These are phyloP conservation scores for Furcasterigmium furcatum DNA, from an alignment of 2,329 filamentous ascomycete genomes.

Conservation along the genomic window DNA sequence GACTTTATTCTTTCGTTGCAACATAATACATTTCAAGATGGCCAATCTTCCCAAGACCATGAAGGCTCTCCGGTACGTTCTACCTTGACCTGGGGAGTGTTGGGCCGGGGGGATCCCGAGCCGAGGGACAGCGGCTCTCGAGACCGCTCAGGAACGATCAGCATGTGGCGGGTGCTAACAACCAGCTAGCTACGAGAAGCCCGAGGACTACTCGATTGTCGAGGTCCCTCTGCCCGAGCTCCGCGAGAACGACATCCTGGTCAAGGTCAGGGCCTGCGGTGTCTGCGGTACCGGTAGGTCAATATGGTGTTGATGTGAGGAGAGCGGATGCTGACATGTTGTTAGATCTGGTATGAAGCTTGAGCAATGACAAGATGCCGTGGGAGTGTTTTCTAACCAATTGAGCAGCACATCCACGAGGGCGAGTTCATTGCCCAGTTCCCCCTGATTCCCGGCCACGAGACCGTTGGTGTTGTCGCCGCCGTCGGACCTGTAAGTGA, in stretches of 20 bases:
- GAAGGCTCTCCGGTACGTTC: slow-evolving; percentile 58
- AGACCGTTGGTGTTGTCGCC: slow-evolving; percentile 64
- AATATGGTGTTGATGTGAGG: slow-evolving; percentile 4
- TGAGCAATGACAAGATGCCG: not conserved
- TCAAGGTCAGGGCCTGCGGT: slow-evolving; percentile 67
- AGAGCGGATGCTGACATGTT: not conserved
- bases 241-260: slow-evolving; percentile 56
- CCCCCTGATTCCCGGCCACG: slow-evolving; percentile 65
- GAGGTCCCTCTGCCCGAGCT: slow-evolving; percentile 59
- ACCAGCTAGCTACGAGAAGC: slow-evolving; percentile 54
- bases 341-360: slow-evolving; percentile 28
- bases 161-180: no score
- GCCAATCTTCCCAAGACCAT: slow-evolving; percentile 47
- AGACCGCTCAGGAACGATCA: no score
- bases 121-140: no score
- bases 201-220: slow-evolving; percentile 57
- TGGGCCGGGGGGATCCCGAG: not conserved
- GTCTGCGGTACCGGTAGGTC: slow-evolving; percentile 55
- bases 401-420: slow-evolving; percentile 55
- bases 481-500: slow-evolving; percentile 41
- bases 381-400: slow-evolving; percentile 9
- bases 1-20: not conserved
- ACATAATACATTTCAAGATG: slow-evolving; percentile 16
- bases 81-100: no score
- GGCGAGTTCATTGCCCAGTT: slow-evolving; percentile 65